phyloP scores from a whole-genome alignment of 2,329 filamentous ascomycete genomes.

The Fusarium sarcochroum region DNA sequence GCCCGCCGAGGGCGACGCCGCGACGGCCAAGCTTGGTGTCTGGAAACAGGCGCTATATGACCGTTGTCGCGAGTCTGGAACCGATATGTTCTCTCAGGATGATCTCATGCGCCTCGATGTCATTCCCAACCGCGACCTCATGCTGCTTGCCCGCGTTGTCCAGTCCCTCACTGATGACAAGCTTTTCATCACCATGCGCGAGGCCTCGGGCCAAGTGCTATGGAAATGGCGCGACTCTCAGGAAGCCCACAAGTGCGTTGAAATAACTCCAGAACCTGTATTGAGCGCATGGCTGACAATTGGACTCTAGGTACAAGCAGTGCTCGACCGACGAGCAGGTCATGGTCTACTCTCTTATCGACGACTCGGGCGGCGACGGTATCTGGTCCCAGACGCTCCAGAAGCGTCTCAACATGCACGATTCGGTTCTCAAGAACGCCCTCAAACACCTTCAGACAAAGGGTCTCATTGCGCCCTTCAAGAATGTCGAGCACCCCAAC shows the following conservation, averaged over 20 bases:
- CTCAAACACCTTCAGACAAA: slow-evolving; percentile 88
- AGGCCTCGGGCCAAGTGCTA: slow-evolving; percentile 57
- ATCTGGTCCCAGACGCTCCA: slow-evolving; percentile 94
- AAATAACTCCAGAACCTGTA: background rate
- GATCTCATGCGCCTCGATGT: slow-evolving; percentile 70
- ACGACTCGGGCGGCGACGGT: slow-evolving; percentile 85
- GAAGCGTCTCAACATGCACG: slow-evolving; percentile 84
- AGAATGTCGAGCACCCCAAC: slow-evolving; percentile 89
- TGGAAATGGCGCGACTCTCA: slow-evolving; percentile 72
- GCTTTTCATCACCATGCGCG: slow-evolving; percentile 65
- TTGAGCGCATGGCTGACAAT: slow-evolving; percentile 27
- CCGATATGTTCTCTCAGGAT: slow-evolving; percentile 69
- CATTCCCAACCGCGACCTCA: slow-evolving; percentile 69
- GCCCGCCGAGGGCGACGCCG: slow-evolving; percentile 50
- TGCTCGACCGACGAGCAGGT: slow-evolving; percentile 80
- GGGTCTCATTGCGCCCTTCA: slow-evolving; percentile 88
- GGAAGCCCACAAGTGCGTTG: slow-evolving; percentile 72
- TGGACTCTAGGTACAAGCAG: slow-evolving; percentile 65
- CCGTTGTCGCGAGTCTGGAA: slow-evolving; percentile 64
- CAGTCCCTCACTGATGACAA: slow-evolving; percentile 72
- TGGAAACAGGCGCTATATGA: slow-evolving; percentile 72
- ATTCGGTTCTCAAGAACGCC: slow-evolving; percentile 82
- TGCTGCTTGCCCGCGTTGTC: slow-evolving; percentile 68
- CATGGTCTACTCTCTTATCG: slow-evolving; percentile 90
- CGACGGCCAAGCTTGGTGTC: slow-evolving; percentile 61